phyloP scores from a whole-genome alignment of 306 rosid genomes.

The Vigna hirtella region DNA sequence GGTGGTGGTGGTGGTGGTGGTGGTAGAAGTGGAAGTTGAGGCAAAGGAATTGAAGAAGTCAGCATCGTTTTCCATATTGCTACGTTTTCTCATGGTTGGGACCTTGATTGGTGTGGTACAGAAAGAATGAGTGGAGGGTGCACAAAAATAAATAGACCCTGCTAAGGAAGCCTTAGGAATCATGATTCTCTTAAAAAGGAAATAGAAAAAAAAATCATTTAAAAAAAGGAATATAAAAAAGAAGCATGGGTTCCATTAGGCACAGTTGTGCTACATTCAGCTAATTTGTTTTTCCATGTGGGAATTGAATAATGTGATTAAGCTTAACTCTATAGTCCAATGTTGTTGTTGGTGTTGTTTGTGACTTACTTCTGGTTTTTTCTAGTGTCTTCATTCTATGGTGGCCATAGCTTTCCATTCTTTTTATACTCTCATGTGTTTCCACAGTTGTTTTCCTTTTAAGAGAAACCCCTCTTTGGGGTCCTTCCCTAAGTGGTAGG shows the following conservation, averaged over 20 bases:
- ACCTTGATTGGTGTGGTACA: conserved; percentile 36
- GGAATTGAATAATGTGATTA: conserved; percentile 44
- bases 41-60: conserved; percentile 30
- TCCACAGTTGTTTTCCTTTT: conserved; percentile 30
- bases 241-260: conserved; percentile 53
- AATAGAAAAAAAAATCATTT: not conserved
- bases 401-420: conserved; percentile 14
- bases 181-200: conserved; percentile 32
- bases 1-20: conserved; percentile 2
- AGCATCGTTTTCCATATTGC: conserved; percentile 65
- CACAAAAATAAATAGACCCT: conserved; percentile 47
- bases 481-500: conserved; percentile 42
- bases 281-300: conserved; percentile 76
- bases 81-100: conserved; percentile 50
- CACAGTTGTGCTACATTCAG: conserved; percentile 53
- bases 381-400: conserved; percentile 13
- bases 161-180: conserved; percentile 1
- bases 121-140: conserved; percentile 49
- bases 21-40: not conserved
- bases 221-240: conserved; percentile 37
- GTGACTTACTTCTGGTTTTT: conserved; percentile 40
- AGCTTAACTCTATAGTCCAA: conserved; percentile 11
- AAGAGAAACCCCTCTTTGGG: conserved; percentile 15
- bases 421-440: conserved; percentile 34
- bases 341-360: not conserved